These are phyloP conservation scores for Fusarium lateritium DNA, from an alignment of 2,329 filamentous ascomycete genomes.

Conservation along the genomic window DNA sequence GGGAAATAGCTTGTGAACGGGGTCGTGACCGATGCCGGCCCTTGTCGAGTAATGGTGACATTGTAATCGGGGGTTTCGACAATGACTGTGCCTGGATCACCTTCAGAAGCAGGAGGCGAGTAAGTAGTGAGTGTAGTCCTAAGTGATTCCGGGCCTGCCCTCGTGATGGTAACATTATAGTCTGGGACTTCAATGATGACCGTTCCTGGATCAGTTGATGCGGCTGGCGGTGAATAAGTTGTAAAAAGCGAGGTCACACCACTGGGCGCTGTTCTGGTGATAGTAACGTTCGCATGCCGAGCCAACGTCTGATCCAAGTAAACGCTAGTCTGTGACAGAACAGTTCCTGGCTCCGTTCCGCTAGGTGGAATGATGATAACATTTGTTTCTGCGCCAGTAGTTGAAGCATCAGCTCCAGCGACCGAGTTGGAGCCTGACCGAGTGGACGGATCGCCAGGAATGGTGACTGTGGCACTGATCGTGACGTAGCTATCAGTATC, in stretches of 20 bases:
- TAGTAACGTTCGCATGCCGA: slow-evolving; percentile 34
- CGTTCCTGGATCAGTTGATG: slow-evolving; percentile 30
- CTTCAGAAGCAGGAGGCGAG: slow-evolving; percentile 25
- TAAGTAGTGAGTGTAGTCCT: slow-evolving; percentile 36
- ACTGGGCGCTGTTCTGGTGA: slow-evolving; percentile 25
- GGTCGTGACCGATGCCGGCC: slow-evolving; percentile 22
- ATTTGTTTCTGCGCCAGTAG: slow-evolving; percentile 35
- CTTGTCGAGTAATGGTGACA: slow-evolving; percentile 29
- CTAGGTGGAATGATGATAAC: slow-evolving; percentile 40
- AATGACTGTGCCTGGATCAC: slow-evolving; percentile 36
- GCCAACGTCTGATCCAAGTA: slow-evolving; percentile 36
- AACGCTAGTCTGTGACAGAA: slow-evolving; percentile 37
- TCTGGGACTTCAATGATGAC: slow-evolving; percentile 34
- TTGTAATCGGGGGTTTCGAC: slow-evolving; percentile 38
- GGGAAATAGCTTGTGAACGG: slow-evolving; percentile 24
- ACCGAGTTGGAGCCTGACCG: slow-evolving; percentile 7
- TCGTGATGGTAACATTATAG: slow-evolving; percentile 36
- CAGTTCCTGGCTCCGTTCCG: slow-evolving; percentile 38
- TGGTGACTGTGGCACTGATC: slow-evolving; percentile 29
- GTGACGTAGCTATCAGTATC: slow-evolving; percentile 29
- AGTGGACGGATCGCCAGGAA: slow-evolving; percentile 37
- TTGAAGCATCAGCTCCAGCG: slow-evolving; percentile 9
- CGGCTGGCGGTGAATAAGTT: slow-evolving; percentile 27
- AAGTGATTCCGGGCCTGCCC: slow-evolving; percentile 25
- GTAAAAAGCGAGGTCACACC: slow-evolving; percentile 33